Conservation (phyloP, 2,329 filamentous ascomycete genomes). For the Ceratocystis albifundus region DNA sequence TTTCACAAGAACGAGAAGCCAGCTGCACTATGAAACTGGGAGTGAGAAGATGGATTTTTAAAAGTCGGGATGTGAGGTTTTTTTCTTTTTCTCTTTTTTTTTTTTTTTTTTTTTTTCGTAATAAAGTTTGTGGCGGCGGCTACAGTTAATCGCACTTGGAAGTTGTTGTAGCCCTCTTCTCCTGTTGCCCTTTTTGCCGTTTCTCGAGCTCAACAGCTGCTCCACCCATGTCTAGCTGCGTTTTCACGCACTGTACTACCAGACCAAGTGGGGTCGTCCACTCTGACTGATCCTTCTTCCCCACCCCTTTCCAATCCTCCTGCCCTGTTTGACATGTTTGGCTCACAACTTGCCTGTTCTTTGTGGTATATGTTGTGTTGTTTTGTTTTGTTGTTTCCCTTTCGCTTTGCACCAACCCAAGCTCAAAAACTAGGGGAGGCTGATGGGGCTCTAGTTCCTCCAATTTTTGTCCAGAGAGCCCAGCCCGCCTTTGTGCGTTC, state of each 20-base stretch:
- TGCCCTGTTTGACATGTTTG: constrained; percentile 9
- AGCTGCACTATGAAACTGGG: no score
- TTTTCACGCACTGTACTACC: constrained; percentile 14
- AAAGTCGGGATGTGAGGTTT: no score
- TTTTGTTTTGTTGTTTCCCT: background rate
- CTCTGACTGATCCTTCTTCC: constrained; percentile 18
- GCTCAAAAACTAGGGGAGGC: background rate
- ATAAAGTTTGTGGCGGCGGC: background rate
- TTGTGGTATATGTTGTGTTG: background rate
- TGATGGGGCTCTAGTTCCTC: background rate
- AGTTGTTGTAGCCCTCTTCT: background rate
- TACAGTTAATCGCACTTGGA: background rate
- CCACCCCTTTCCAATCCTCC: constrained; percentile 6
- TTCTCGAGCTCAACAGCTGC: constrained; percentile 11
- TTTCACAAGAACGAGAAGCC: no score
- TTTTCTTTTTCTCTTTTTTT: background rate
- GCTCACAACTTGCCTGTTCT: constrained; percentile 9
- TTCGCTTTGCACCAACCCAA: background rate
- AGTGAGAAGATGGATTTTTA: no score
- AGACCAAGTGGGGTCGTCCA: constrained; percentile 9
- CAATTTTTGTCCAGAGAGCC: background rate
- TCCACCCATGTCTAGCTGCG: constrained; percentile 6
- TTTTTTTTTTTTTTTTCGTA: background rate
- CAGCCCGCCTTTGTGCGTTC: background rate
- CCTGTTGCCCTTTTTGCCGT: background rate